Percentiles rank a stretch among this genome's conserved stretches.
phyloP scores from a whole-genome alignment of 805 yeast species.

The Cyberlindnera samutprakarnensis region DNA sequence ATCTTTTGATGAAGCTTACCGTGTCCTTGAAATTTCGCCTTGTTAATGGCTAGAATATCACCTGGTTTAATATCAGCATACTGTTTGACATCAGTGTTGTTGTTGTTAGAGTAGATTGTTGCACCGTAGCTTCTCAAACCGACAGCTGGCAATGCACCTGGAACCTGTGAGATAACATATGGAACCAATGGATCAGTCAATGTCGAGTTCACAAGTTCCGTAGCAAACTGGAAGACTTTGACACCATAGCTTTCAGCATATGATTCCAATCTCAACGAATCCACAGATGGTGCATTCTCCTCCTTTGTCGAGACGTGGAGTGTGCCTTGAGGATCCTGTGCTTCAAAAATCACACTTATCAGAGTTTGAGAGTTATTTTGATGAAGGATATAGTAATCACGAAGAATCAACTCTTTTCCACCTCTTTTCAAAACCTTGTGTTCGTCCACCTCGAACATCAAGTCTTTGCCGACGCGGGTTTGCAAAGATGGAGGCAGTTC shows the following conservation, averaged over 20 bases:
- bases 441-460: slow-evolving; percentile 61
- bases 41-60: slow-evolving; percentile 70
- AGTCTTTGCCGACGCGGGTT: slow-evolving; percentile 35
- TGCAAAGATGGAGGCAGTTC: slow-evolving; percentile 49
- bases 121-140: slow-evolving; percentile 70
- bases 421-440: slow-evolving; percentile 48
- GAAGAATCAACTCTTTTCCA: slow-evolving; percentile 35
- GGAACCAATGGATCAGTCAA: slow-evolving; percentile 25
- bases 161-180: slow-evolving; percentile 29
- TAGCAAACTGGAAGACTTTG: slow-evolving; percentile 39
- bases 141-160: slow-evolving; percentile 45
- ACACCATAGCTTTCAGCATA: slow-evolving; percentile 46
- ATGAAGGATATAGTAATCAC: slow-evolving; percentile 66
- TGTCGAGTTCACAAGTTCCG: slow-evolving; percentile 23
- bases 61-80: slow-evolving; percentile 70
- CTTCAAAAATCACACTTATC: slow-evolving; percentile 50
- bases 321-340: slow-evolving; percentile 44
- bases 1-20: slow-evolving; percentile 51
- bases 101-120: slow-evolving; percentile 51
- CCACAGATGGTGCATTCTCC: slow-evolving; percentile 37
- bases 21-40: slow-evolving; percentile 67
- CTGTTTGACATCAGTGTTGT: slow-evolving; percentile 41
- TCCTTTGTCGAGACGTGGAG: slow-evolving; percentile 26
- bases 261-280: slow-evolving; percentile 39
- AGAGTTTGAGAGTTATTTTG: slow-evolving; percentile 64